phyloP scores from a whole-genome alignment of 768 basidiomycete genomes.

The Lepiota brunneoincarnata region DNA sequence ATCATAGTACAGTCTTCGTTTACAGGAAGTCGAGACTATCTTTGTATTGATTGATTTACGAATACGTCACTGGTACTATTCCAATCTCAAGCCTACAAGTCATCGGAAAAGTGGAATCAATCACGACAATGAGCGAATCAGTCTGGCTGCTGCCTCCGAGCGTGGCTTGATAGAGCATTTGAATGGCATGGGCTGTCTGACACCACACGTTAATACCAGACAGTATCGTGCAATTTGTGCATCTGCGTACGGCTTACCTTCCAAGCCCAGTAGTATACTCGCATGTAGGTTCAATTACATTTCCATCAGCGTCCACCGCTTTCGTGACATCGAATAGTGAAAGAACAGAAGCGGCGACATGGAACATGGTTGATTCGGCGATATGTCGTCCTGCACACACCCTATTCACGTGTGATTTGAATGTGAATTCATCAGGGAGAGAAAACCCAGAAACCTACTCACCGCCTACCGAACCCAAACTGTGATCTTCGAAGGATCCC shows the following conservation, averaged over 20 bases:
- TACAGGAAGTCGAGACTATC: too few relatives aligned
- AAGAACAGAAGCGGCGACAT: conserved; percentile 41
- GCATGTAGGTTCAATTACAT: conserved; percentile 31
- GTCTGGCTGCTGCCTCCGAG: conserved; percentile 23
- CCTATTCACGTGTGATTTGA: conserved; percentile 21
- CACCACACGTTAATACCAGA: neutral
- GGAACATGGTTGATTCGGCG: conserved; percentile 45
- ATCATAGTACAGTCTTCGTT: too few relatives aligned
- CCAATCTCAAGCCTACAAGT: too few relatives aligned
- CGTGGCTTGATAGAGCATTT: conserved; percentile 43
- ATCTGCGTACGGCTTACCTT: conserved; percentile 30
- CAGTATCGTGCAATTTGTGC: neutral
- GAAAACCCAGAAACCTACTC: conserved; percentile 7
- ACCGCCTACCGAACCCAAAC: conserved; percentile 59
- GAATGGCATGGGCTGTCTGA: conserved; percentile 26
- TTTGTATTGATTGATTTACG: too few relatives aligned
- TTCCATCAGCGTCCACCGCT: conserved; percentile 36
- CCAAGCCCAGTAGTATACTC: conserved; percentile 42
- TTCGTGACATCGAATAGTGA: too few relatives aligned
- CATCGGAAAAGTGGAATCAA: too few relatives aligned
- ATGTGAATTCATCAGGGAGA: neutral
- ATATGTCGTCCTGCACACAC: conserved; percentile 53
- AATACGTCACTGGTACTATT: too few relatives aligned
- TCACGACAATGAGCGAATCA: conserved; percentile 17
- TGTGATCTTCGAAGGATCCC: conserved; percentile 44